Base-by-base conservation (phyloP, 805 yeast species). In the Ogataea glucozyma region DNA sequence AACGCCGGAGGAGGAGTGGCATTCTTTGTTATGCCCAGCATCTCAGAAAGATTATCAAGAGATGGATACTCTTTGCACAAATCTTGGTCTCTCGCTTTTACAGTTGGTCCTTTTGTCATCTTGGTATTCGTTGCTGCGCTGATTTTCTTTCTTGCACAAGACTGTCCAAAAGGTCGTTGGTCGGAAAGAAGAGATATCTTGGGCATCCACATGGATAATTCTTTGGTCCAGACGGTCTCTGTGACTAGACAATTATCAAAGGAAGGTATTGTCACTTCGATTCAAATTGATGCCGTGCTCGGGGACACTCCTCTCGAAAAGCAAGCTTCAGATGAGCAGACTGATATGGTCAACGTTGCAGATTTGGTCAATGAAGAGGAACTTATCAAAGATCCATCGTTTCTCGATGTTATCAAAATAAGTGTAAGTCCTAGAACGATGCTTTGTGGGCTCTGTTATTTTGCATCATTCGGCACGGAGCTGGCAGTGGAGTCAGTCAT, bases 101-200 rank as follows among this genome's bases (percentile, higher is more conserved):
- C 51, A 14, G 48, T 62, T 37, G 66, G 67, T 20, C 70, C 70
- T 3, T 51, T 65, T 32, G 24, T 62, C 17, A 57, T 65, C 18
- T 48, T 64, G 35, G 16, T 59, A 19, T 43, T 53, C 35, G 62
- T 64, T 12, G 67, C 66, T 2, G 20, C 38, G 10, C 10, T 54
- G 18, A 48, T 50, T 20, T 32, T 59, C 2, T 12, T 61, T 3
- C 51, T 63, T 41, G 67, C 67, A 1, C 53, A 50, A 17, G 70
- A 65, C 44, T 64, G 67, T 42, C 70, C 70, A 8, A 64, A 58
- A 40, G 70, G 69, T 14, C 52, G 50, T 32, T 65, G 70, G 70
- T 44, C 58, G 1, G 46, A 58, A 33, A 56, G 70, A 43, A 52
- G 39, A 9, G 55, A 52, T 43, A 40, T 61, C 1, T 43, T 58